Evolutionary conservation across 805 yeast genomes (phyloP), one percentile per base, ranked within the genome.

Genomic region (Candida koratica): DNA sequence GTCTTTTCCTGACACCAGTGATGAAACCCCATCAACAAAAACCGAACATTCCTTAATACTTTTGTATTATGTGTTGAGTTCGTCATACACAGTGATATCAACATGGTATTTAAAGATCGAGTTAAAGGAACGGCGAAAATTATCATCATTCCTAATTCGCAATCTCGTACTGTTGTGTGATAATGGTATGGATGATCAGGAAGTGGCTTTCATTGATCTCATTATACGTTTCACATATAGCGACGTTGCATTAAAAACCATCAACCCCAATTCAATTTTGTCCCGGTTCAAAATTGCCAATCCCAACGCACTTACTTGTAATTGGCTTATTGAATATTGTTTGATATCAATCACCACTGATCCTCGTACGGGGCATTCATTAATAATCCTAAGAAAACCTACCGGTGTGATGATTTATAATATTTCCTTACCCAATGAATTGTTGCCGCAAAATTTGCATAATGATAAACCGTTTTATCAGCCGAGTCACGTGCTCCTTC

Each of bases 61-160:
- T 29, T 69, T 84, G 0, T 78, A 75, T 33, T 86, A 84, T 52
- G 61, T 81, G 18, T 60, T 74, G 17, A 64, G 78, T 1, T 60
- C 82, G 31, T 83, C 95, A 0, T 84, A 81, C 51, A 71, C 69
- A 32, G 83, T 84, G 3, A 75, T 87, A 17, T 64, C 81, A 1
- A 69, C 72, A 28, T 84, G 94, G 89, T 85, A 79, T 45, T 58
- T 85, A 47, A 75, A 79, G 38, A 71, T 86, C 52, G 68, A 69
- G 12, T 41, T 80, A 41, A 60, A 58, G n/a, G 79, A 79, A 32
- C 67, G 95, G 28, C 69, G 70, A 33, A 65, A 69, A 24, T 48
- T 85, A 24, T 74, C 83, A 1, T 71, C 85, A 2, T 87, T 76
- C 48, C 67, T 87, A 9, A 67, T 78, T 25, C 71, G 75, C 38